Evolutionary conservation across 2,329 filamentous ascomycete species (phyloP).

Genomic region (Exophiala lecanii-corni): DNA sequence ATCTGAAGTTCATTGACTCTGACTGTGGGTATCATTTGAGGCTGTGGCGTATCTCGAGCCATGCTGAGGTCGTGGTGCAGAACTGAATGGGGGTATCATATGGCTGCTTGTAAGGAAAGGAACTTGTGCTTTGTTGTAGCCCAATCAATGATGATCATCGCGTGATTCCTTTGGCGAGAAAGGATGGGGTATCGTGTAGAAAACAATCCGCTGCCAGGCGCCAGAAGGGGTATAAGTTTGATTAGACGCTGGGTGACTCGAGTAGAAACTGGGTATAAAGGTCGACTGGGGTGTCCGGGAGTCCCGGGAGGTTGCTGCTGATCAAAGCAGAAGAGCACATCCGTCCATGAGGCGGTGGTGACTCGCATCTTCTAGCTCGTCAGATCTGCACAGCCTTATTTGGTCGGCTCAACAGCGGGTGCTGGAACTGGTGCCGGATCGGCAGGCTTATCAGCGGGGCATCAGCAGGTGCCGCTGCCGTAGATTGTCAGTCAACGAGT

Average conservation of each 20-base stretch:
- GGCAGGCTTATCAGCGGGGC: constrained; percentile 13
- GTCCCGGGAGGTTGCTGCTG: background rate
- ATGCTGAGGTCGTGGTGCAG: constrained; percentile 6
- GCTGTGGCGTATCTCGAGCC: constrained; percentile 8
- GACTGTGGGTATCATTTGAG: constrained; percentile 19
- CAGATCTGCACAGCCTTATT: no score
- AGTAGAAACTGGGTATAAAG: background rate
- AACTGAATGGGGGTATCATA: constrained; percentile 13
- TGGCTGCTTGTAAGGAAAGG: background rate
- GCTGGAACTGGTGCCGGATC: constrained; percentile 17
- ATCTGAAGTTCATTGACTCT: constrained; percentile 6
- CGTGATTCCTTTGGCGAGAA: background rate
- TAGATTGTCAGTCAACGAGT: no score
- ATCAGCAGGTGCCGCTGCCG: constrained; percentile 19
- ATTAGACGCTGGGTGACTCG: constrained; percentile 17
- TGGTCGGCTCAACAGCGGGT: constrained; percentile 11
- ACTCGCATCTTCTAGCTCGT: no score
- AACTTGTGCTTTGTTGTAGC: background rate
- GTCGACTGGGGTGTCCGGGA: background rate
- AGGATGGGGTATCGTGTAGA: constrained; percentile 3
- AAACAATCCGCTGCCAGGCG: constrained; percentile 5
- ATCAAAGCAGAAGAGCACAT: no score
- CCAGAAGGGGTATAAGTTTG: constrained; percentile 17
- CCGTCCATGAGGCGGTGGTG: no score
- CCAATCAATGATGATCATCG: background rate